A percentile compares a stretch with the other conserved stretches of the same genome.
Evolutionary conservation across 2,329 filamentous ascomycete species (phyloP).

Genomic region (Metarhizium guizhouense): DNA sequence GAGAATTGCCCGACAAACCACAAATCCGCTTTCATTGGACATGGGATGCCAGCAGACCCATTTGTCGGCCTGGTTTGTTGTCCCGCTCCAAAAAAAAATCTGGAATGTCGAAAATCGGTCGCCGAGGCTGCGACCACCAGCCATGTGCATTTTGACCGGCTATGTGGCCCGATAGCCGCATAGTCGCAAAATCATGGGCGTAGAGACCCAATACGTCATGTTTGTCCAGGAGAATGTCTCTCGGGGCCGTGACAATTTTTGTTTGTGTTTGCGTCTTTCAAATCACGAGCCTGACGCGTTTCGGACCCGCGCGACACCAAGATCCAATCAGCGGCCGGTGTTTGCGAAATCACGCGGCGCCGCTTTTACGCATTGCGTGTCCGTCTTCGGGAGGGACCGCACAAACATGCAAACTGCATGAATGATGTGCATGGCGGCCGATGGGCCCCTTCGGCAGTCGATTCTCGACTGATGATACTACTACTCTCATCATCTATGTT

Average conservation of each 20-base stretch:
- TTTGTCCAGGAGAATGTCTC: too few species aligned
- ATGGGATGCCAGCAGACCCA: too few species aligned
- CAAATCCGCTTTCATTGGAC: slow-evolving; percentile 4
- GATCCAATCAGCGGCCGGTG: not conserved
- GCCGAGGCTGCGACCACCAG: not conserved
- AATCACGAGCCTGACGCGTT: not conserved
- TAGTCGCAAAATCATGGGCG: too few species aligned
- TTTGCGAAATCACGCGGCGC: not conserved
- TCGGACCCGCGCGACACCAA: not conserved
- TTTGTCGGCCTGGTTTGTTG: too few species aligned
- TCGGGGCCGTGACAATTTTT: not conserved
- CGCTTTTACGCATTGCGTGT: not conserved
- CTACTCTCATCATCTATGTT: not conserved
- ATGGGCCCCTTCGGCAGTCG: not conserved
- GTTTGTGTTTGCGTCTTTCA: not conserved
- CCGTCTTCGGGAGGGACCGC: not conserved
- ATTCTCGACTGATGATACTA: not conserved
- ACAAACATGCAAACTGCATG: not conserved
- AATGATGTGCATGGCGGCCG: slow-evolving; percentile 2
- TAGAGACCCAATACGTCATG: too few species aligned
- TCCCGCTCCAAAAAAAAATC: not conserved
- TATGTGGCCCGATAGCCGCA: not conserved
- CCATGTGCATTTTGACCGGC: not conserved
- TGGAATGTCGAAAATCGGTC: not conserved
- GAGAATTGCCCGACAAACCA: too few species aligned